Evolutionary conservation across 352 stramenopile genomes (phyloP).

Genomic region (Phytopythium oedochilum): DNA sequence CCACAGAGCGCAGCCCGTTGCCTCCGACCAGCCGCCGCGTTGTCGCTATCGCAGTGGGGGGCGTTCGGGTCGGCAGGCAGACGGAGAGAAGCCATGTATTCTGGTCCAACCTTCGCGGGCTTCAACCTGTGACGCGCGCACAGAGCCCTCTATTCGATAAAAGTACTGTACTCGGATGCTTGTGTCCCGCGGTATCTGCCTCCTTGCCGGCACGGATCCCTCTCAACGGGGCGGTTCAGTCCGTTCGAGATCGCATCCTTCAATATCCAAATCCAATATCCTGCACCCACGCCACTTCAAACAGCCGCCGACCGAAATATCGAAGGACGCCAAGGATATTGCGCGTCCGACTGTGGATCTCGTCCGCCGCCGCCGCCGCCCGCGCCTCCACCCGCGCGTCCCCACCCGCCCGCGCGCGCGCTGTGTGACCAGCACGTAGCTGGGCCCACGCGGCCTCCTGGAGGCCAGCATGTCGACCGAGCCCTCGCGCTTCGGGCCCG

Average conservation of each 20-base stretch:
- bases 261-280: too few species aligned
- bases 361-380: too few species aligned
- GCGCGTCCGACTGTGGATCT: too few species aligned
- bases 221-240: too few species aligned
- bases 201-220: too few species aligned
- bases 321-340: neutral
- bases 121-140: conserved; percentile 8
- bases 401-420: too few species aligned
- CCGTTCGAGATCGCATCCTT: neutral
- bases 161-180: neutral
- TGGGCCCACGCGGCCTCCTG: neutral
- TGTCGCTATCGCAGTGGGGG: too few species aligned
- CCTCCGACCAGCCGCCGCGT: neutral
- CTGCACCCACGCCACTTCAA: too few species aligned
- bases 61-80: neutral
- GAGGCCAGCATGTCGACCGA: conserved; percentile 56
- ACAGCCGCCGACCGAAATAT: neutral
- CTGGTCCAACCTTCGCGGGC: neutral
- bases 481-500: conserved; percentile 67
- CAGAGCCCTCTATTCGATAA: neutral
- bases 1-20: neutral
- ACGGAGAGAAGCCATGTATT: neutral
- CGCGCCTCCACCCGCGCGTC: neutral
- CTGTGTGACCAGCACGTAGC: neutral
- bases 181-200: neutral